A percentile compares a stretch with the other conserved stretches of the same genome.
These are phyloP conservation scores for Ogataea populi-albae DNA, from an alignment of 805 yeast genomes.

Conservation along the genomic window DNA sequence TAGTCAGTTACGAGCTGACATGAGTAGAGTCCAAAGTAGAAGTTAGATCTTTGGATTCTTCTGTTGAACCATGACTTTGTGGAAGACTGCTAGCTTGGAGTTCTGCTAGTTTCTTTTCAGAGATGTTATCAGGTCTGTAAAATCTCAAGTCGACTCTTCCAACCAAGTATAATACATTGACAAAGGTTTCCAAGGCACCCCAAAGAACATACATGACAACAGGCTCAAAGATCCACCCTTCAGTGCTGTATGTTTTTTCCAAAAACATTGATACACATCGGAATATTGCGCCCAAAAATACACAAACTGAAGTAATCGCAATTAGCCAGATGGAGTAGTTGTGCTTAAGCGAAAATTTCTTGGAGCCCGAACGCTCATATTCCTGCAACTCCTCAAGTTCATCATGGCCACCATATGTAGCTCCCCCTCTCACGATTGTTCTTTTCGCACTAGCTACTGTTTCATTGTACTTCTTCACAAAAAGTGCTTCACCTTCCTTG, in stretches of 20 bases:
- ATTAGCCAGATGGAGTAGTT: conserved; percentile 49
- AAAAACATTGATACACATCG: conserved; percentile 49
- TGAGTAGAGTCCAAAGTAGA: conserved; percentile 3
- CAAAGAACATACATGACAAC: conserved; percentile 65
- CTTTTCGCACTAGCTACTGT: conserved; percentile 23
- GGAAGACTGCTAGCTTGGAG: background rate
- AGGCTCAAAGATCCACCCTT: conserved; percentile 48
- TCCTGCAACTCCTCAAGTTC: conserved; percentile 22
- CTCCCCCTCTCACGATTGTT: conserved; percentile 30
- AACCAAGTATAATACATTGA: conserved; percentile 53
- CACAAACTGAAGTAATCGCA: conserved; percentile 43
- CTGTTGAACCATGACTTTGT: background rate
- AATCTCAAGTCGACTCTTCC: conserved; percentile 74
- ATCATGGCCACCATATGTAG: conserved; percentile 7
- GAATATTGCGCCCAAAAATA: conserved; percentile 49
- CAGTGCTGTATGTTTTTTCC: conserved; percentile 28
- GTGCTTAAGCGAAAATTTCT: conserved; percentile 39
- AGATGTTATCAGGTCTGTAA: conserved; percentile 62
- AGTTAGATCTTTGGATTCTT: conserved; percentile 3
- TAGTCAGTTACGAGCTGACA: background rate
- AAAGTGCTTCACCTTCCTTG: conserved; percentile 27
- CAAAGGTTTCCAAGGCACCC: conserved; percentile 63
- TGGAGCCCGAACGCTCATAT: conserved; percentile 19
- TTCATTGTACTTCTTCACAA: conserved; percentile 17
- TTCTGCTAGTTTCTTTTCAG: conserved; percentile 3